Evolutionary conservation across 2,329 filamentous ascomycete species (phyloP), one percentile per base, ranked within the genome.

Genomic region (Fusarium sororula): DNA sequence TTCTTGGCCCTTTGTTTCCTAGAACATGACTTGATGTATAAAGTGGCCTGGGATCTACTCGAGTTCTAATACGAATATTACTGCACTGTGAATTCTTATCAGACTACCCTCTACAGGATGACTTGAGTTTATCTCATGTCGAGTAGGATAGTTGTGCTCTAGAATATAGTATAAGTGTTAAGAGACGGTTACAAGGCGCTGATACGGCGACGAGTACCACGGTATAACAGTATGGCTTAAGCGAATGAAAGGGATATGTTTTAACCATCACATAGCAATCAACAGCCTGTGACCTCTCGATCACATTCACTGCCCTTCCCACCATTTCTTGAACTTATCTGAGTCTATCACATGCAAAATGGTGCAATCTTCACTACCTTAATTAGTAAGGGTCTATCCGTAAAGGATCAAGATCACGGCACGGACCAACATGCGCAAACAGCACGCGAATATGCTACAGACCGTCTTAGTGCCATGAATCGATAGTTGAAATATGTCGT

Each of bases 341-440:
- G 51, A 58, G 51, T 32, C 30, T 39, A 17, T 70, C 67, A 70
- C 67, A 70, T 70, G 67, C 38, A 66, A 66, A 70, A 66, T 42
- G 42, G 41, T 54, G 20, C 22, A 53, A 48, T 50, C 10, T 44
- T n/a, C 48, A 42, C 51, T 39, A 47, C 12, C 24, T 26, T 47
- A 44, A 48, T 48, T 48, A 48, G 26, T 22, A 70, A 70, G 30
- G n/a, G 32, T 37, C 50, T 53, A 37, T 37, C 35, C 35, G 15
- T 37, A 15, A 53, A 37, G 18, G 32, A 24, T 26, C 30, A 37
- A 53, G 37, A 32, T 53, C n/a, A 28, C 24, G 37, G 67, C 66
- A 66, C 66, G 53, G 45, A 50, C 66, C 66, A 70, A 26, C n/a
- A 51, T 22, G 26, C 15, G 12, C 11, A 58, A 55, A 55, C 37